Percentiles rank a stretch among this genome's conserved stretches.
phyloP scores from a whole-genome alignment of 2,329 filamentous ascomycete genomes.

The Neofusicoccum ribis region DNA sequence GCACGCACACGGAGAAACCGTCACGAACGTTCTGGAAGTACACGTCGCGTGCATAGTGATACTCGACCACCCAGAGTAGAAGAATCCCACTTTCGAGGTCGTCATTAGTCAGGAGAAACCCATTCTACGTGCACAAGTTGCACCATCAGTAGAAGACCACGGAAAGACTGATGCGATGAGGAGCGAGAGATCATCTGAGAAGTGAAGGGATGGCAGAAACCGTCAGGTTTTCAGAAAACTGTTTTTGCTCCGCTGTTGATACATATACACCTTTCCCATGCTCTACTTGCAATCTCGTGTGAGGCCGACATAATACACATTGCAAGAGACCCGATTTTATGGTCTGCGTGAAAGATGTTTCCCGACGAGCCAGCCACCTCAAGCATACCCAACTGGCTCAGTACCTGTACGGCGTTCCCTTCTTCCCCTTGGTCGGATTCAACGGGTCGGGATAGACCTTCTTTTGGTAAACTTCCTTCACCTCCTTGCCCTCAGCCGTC shows the following conservation, averaged over 20 bases:
- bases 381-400: background rate
- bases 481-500: slow-evolving; percentile 12
- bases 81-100: too few relatives aligned
- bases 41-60: too few relatives aligned
- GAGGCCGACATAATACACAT: background rate
- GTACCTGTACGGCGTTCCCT: slow-evolving; percentile 3
- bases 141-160: too few relatives aligned
- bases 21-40: too few relatives aligned
- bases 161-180: too few relatives aligned
- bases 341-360: background rate
- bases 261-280: background rate
- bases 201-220: too few relatives aligned
- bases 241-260: background rate
- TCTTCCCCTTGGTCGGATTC: slow-evolving; percentile 10
- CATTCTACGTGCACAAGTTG: too few relatives aligned
- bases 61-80: too few relatives aligned
- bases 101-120: too few relatives aligned
- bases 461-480: background rate
- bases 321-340: background rate
- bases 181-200: too few relatives aligned
- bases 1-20: too few relatives aligned
- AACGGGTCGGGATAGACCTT: slow-evolving; percentile 20
- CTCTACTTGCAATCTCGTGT: background rate
- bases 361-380: background rate
- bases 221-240: too few relatives aligned